Base-by-base conservation (phyloP, 2,329 filamentous ascomycete species). In the Talaromyces albobiverticillius region DNA sequence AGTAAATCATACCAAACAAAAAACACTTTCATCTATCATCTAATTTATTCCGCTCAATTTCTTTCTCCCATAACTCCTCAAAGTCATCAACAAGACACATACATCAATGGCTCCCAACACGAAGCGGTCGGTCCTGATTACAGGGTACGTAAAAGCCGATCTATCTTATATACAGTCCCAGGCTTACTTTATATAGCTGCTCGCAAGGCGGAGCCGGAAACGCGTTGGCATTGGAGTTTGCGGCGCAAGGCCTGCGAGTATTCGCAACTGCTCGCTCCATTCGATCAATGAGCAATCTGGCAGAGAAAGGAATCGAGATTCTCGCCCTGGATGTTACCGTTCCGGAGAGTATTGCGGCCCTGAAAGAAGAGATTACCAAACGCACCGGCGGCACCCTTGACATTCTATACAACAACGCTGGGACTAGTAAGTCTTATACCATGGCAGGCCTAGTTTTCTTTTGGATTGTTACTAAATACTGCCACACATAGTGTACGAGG, bases 321-420 rank as follows among this genome's bases (percentile, higher is more conserved):
- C 38, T 51, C 4, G 26, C 29, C 36, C 38, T 51, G 7, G 48
- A 51, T 13, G 48, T 43, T 25, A 51, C 48, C 4, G 48, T 51
- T 13, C 7, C 18, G n/a, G 48, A 32, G 26, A 51, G 38, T 11
- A 51, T 51, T 25, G 26, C 4, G 26, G 26, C 48, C 40, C 38
- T 51, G 23, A 51, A 51, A 23, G 38, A 51, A 14, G 48, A 51
- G 10, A 51, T 51, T 10, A 16, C 38, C 18, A 51, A 43, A 43
- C 38, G 40, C 2, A 51, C 48, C 3, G 48, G 48, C 16, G 48
- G 48, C 34, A 51, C 48, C 4, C 38, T 51, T 2, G 20, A 51
- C 40, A 26, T 26, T 51, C 38, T 51, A 25, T 51, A 43, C n/a
- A 51, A 51, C 18, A 51, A 51, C 10, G 48, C 48, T 43, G 48